Evolutionary conservation across 805 yeast species (phyloP).

Genomic region (Candida stauntonica): DNA sequence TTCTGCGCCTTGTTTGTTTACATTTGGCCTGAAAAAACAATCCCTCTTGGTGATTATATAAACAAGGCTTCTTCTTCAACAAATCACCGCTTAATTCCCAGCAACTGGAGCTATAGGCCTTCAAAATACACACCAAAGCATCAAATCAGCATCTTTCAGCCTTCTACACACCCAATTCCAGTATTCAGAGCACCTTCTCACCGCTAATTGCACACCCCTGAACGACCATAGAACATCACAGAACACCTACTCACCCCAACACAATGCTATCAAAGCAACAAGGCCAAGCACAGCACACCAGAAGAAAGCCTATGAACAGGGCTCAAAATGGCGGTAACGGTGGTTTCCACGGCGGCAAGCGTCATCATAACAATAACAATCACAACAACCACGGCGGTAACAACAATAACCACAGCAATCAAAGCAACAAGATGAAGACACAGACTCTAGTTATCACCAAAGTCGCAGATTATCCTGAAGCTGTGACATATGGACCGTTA

Average conservation of each 20-base stretch:
- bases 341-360: not conserved
- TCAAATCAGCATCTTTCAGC: too few species aligned
- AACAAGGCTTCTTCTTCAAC: too few species aligned
- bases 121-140: too few species aligned
- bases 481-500: slow-evolving; percentile 11
- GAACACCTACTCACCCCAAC: too few species aligned
- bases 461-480: slow-evolving; percentile 14
- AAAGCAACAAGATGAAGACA: slow-evolving; percentile 2
- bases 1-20: not conserved
- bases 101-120: too few species aligned
- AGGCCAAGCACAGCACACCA: not conserved
- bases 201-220: not conserved
- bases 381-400: slow-evolving; percentile 3
- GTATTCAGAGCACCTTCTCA: too few species aligned
- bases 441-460: slow-evolving; percentile 5
- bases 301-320: slow-evolving; percentile 9
- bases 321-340: not conserved
- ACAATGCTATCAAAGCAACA: slow-evolving; percentile 7
- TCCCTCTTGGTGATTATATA: too few species aligned
- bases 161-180: too few species aligned
- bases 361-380: slow-evolving; percentile 1
- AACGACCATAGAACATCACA: not conserved
- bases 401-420: slow-evolving; percentile 4
- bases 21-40: not conserved
- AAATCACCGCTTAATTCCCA: too few species aligned